phyloP scores from a whole-genome alignment of 2,329 filamentous ascomycete species.

The Davidsoniella australis region DNA sequence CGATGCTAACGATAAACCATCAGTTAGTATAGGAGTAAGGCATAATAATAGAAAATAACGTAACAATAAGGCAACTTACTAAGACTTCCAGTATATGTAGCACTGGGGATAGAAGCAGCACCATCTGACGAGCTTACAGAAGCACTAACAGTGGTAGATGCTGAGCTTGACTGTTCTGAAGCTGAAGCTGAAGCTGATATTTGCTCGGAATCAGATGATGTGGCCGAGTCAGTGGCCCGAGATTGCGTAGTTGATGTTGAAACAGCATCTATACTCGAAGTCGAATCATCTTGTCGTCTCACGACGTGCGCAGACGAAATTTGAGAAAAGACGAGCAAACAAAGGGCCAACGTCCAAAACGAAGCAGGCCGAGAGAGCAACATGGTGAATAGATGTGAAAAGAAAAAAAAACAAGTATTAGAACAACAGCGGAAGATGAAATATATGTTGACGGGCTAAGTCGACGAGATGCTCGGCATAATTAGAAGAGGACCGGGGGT shows the following conservation, averaged over 20 bases:
- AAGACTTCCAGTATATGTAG: constrained; percentile 3
- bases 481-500: neutral
- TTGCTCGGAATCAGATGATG: neutral
- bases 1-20: neutral
- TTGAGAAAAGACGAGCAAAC: constrained; percentile 24
- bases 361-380: constrained; percentile 1
- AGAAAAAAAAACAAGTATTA: too few species aligned
- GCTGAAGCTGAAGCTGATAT: neutral
- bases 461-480: neutral
- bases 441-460: too few species aligned
- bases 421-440: too few species aligned
- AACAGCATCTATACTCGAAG: neutral
- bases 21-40: neutral
- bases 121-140: neutral
- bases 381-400: constrained; percentile 2
- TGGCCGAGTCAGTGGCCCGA: too few species aligned
- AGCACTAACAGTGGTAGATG: neutral
- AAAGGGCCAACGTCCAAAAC: constrained; percentile 19
- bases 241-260: too few species aligned
- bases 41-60: neutral
- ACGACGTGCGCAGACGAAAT: constrained; percentile 20
- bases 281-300: constrained; percentile 20
- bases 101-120: neutral
- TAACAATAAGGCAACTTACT: neutral
- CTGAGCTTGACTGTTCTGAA: neutral